These are phyloP conservation scores for Prunus persica DNA, from an alignment of 306 rosid species.

Conservation along the genomic window DNA sequence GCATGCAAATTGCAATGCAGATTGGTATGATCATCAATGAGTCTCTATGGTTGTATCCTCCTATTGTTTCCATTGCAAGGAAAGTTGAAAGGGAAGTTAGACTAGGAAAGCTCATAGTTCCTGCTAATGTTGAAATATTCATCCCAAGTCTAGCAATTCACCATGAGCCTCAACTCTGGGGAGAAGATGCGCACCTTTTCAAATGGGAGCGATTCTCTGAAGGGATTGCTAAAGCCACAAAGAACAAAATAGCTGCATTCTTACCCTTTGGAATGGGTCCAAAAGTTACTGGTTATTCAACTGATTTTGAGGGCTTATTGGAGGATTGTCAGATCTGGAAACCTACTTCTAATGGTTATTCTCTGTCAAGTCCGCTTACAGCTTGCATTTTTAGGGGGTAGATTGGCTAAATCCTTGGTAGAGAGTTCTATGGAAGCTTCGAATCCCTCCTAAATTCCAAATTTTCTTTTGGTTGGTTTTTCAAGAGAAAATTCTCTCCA, in stretches of 20 bases:
- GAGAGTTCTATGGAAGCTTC: too few species aligned
- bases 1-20: slow-evolving; percentile 1
- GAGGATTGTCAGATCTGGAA: too few species aligned
- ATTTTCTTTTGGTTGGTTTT: too few species aligned
- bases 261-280: slow-evolving; percentile 16
- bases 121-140: not conserved
- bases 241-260: slow-evolving; percentile 3
- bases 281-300: too few species aligned
- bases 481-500: too few species aligned
- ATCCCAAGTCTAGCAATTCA: not conserved
- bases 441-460: too few species aligned
- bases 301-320: too few species aligned
- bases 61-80: not conserved
- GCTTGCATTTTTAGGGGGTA: too few species aligned
- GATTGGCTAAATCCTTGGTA: too few species aligned
- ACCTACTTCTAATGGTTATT: too few species aligned
- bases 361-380: too few species aligned
- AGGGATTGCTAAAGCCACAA: slow-evolving; percentile 14
- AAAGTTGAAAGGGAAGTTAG: not conserved
- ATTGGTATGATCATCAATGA: slow-evolving; percentile 16
- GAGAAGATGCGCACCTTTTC: slow-evolving; percentile 6
- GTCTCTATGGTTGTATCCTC: slow-evolving; percentile 20
- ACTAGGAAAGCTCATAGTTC: slow-evolving; percentile 10
- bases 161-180: slow-evolving; percentile 15
- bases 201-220: slow-evolving; percentile 1